Conservation (phyloP, 495 filamentous ascomycete species). For the Filosporella fistucella region DNA sequence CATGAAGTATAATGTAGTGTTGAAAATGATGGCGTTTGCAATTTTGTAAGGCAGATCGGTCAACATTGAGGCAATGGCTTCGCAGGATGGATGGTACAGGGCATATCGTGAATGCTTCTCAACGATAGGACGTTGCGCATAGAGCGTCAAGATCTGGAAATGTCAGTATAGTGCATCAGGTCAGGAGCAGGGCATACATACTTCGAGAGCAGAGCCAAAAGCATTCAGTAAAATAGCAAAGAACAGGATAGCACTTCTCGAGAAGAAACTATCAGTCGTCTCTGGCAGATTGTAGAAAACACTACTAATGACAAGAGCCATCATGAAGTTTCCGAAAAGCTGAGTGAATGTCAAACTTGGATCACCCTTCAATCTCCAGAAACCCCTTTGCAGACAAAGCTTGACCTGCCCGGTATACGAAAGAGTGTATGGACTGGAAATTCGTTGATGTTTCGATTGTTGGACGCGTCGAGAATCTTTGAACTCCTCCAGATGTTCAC, state of each 20-base stretch:
- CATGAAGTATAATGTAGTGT: conserved; percentile 77
- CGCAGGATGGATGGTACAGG: conserved; percentile 79
- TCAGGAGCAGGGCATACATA: conserved; percentile 74
- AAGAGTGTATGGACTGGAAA: conserved; percentile 69
- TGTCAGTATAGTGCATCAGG: conserved; percentile 31
- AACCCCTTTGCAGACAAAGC: conserved; percentile 72
- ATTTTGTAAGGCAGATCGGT: conserved; percentile 72
- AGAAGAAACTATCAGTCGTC: conserved; percentile 66
- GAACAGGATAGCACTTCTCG: conserved; percentile 52
- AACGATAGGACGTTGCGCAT: conserved; percentile 65
- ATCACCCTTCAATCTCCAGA: conserved; percentile 64
- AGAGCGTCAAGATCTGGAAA: conserved; percentile 61
- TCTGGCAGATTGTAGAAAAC: conserved; percentile 72
- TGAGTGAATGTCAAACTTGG: conserved; percentile 65
- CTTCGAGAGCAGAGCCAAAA: conserved; percentile 70
- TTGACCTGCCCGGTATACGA: conserved; percentile 64
- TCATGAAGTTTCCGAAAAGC: conserved; percentile 63
- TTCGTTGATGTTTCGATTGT: conserved; percentile 58
- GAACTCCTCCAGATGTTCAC: conserved; percentile 44
- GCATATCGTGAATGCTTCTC: conserved; percentile 80
- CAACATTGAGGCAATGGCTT: conserved; percentile 68
- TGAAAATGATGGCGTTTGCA: conserved; percentile 64
- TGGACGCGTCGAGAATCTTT: conserved; percentile 58
- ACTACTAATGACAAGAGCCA: conserved; percentile 72
- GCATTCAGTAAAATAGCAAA: conserved; percentile 80